Evolutionary conservation across 2,329 filamentous ascomycete species (phyloP), one percentile per base, ranked within the genome.

Genomic region (Ophiocordyceps sinensis): DNA sequence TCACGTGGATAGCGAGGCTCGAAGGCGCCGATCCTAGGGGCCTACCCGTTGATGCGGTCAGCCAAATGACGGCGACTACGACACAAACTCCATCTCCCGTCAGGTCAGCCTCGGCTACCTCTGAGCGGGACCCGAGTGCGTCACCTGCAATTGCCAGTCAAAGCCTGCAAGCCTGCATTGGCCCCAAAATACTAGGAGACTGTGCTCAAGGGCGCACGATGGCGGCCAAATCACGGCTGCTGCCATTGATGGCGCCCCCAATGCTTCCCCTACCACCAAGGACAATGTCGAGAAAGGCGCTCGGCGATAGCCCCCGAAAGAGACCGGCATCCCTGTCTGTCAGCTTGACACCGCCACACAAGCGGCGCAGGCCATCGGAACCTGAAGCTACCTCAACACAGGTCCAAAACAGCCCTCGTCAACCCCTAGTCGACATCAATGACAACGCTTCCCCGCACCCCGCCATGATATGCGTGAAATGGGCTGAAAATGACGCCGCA

Each of bases 1-100:
- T 69, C 1, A 54, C 66, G 10, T 85, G 80, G 79, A 67, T 77
- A 23, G 65, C 67, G 9, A 72, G 66, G 38, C 56, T 86, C n/a
- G 71, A 80, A 46, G 55, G 60, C 21, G 67, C 71, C 0, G 71
- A 78, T 47, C 66, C 68, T 3, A 54, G 61, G 10, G 63, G 63
- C 7, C 49, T 61, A 5, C 52, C 61, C 0, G 55, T 66, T 15
- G 68, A 73, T 43, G 56, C 61, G 7, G 47, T 51, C 14, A 74
- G 64, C 37, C 70, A 75, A 47, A 56, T 61, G 30, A 70, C 65
- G 1, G 55, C 57, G 34, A 61, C 62, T 1, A 60, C 60, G 14
- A 53, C 56, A 45, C 51, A 53, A 37, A 58, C 60, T 1, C 56
- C 60, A 5, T 63, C 60, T 10, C 59, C 57, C 17, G 48, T 41